Evolutionary conservation across 371 early-diverging fungal species (phyloP), one percentile per base, ranked within the genome.

Genomic region (Mortierella sp.): DNA sequence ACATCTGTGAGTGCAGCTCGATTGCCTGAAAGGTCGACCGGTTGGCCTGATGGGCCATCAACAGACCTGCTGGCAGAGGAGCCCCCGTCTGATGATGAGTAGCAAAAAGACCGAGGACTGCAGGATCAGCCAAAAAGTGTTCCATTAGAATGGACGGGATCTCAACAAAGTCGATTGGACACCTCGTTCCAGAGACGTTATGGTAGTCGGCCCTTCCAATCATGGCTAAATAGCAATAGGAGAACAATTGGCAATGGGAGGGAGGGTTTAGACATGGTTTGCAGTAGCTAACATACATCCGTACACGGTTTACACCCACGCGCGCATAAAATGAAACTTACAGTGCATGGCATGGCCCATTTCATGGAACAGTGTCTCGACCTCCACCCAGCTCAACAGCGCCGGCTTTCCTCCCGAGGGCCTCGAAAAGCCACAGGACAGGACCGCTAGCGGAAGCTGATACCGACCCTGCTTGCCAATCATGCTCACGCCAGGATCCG

Each of bases 321-420:
- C n/a, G n/a, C n/a, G n/a, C n/a, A n/a, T n/a, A n/a, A n/a, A n/a
- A n/a, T n/a, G n/a, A n/a, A n/a, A 79, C 81, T 72, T 75, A 81
- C 81, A 96, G 78, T 98, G 98, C 91, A 98, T 93, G 3, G 97
- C 99, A 67, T 99, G 99, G 2, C 99, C 99, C 95, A 98, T 94
- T 69, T 99, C 99, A 81, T 99, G 99, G 81, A 97, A 97, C n/a
- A 98, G 72, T 0, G 98, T 98, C 68, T 96, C 96, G 27, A 97
- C 90, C 57, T 97, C 96, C 56, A 80, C 79, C 82, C 84, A 83
- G 37, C 83, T 86, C 31, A 93, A 73, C 50, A 89, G 59, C 6
- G 88, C 73, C 11, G 91, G 85, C 14, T 64, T 64, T 3, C 65
- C 51, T n/a, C 79, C 62, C 2, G 54, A 64, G 6, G 87, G 84